Base-by-base conservation (phyloP, 2,329 filamentous ascomycete species). In the Catunica adiposa region DNA sequence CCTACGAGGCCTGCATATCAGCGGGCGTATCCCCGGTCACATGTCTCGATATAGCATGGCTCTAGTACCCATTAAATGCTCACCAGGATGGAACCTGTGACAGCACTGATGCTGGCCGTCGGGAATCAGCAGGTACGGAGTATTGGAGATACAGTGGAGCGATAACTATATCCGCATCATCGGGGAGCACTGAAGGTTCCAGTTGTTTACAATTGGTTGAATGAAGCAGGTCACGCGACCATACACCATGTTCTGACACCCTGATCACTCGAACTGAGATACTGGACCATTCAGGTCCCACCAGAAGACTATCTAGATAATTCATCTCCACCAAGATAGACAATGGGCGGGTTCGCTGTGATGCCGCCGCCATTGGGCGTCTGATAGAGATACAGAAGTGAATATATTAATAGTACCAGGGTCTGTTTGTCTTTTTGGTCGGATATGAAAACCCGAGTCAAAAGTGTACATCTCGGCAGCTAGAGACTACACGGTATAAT, bases 11-110 rank as follows among this genome's bases (percentile, higher is more conserved):
- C 11, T 52, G 50, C 50, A 52, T 52, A 48, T 31, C 23, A 47
- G 42, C 53, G 53, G 53, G 53, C 53, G 53, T 37, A 54, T 26
- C 44, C 22, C 9, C 20, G 44, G 20, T 48, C 44, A 48, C 29
- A 5, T n/a, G 20, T n/a, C 44, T 48, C 8, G 44, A 25, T 26
- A 48, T 48, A 6, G 22, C 22, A 29, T 17, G 17, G 17, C 44
- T 48, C 15, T 48, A 34, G 29, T 34, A 34, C 11, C 11, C 29
- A 34, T 5, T 11, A 11, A 34, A 34, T 34, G 11, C 29, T 34
- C 29, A 11, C 29, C 5, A 34, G 29, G 29, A 11, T 11, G 11
- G 29, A 34, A 34, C 29, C 29, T 5, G 29, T 34, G 29, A 11
- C 29, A 34, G 11, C 11, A 34, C 29, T 34, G 29, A 11, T 5